Percentiles rank a stretch among this genome's conserved stretches.
Evolutionary conservation across 495 filamentous ascomycete genomes (phyloP).

Genomic region (Neurospora intermedia): DNA sequence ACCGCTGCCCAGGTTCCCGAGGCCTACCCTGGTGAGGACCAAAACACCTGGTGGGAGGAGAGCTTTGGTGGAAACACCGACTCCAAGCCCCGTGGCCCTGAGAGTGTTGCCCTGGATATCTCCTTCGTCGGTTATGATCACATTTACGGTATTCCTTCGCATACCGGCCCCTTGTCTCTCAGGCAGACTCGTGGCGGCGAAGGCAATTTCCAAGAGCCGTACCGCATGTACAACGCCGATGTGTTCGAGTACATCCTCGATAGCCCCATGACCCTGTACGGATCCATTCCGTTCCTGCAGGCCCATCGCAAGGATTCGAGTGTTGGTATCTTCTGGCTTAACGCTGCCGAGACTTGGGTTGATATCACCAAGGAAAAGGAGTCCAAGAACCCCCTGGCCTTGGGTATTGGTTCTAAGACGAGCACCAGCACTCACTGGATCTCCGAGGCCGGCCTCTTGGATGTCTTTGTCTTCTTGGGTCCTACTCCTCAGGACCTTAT

Average conservation of each 20-base stretch:
- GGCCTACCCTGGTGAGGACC: conserved; percentile 40
- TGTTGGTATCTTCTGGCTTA: conserved; percentile 97
- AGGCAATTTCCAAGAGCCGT: conserved; percentile 81
- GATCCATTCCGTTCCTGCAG: conserved; percentile 92
- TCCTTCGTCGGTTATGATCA: conserved; percentile 83
- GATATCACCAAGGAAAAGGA: conserved; percentile 80
- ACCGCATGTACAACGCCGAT: conserved; percentile 89
- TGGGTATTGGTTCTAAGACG: conserved; percentile 57
- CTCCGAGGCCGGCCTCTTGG: conserved; percentile 79
- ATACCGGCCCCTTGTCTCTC: conserved; percentile 77
- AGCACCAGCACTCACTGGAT: conserved; percentile 93
- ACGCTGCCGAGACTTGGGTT: conserved; percentile 94
- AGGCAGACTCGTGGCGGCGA: conserved; percentile 82
- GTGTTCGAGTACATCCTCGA: conserved; percentile 96
- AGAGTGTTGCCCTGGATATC: conserved; percentile 84
- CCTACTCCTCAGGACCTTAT: conserved; percentile 72
- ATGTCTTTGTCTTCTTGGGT: conserved; percentile 89
- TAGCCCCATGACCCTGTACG: conserved; percentile 98
- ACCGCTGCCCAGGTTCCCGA: background rate
- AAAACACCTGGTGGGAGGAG: conserved; percentile 97
- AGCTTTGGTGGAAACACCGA: conserved; percentile 90
- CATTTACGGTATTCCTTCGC: conserved; percentile 91
- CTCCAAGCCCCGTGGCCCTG: conserved; percentile 77
- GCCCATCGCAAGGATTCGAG: conserved; percentile 88
- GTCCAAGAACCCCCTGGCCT: conserved; percentile 61